Base-by-base conservation (phyloP, 2,329 filamentous ascomycete species). In the Fusarium camptoceras region DNA sequence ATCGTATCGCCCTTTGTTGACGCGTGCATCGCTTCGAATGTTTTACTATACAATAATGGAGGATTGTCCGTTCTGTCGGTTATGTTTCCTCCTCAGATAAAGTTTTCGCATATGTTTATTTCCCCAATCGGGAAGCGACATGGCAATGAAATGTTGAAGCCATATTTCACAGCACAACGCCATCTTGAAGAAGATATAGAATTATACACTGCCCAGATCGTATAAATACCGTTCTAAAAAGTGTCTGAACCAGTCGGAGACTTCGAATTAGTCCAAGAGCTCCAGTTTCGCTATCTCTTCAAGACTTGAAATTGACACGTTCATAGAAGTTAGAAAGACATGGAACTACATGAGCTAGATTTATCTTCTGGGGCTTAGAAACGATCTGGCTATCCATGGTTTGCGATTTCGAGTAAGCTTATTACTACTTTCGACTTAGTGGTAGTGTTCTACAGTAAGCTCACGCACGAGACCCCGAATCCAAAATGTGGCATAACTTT, bases 121-220 rank as follows among this genome's bases (percentile, higher is more conserved):
- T 37, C 24, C 53, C 25, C 43, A 28, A 46, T 30, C 30, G 24
- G 44, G 20, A 34, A 30, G 30, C 27, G 44, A 34, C 54, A 44
- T 56, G 25, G 30, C 25, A 41, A 20, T 49, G 44, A 53, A 41
- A 20, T 49, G 42, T 58, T 20, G 28, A 47, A 61, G 59, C 50
- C 51, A 55, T 71, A 59, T 71, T 65, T 71, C 64, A 71, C 53
- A 44, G 44, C 46, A 71, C 42, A 44, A 41, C 50, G 44, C 44
- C 41, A 41, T 66, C 59, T 37, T 48, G 34, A 37, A 37, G 10
- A 37, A 34, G 34, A 37, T 37, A n/a, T 18, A 10, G 34, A 37
- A 37, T n/a, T 12, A n/a, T 11, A 37, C 34, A 37, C 34, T 18
- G 34, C 18, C 34, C 34, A 11, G 34, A 11, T 37, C 34, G 34